Percentiles rank a stretch among this genome's conserved stretches.
phyloP scores from a whole-genome alignment of 768 basidiomycete species.

The Lentinula detonsa region DNA sequence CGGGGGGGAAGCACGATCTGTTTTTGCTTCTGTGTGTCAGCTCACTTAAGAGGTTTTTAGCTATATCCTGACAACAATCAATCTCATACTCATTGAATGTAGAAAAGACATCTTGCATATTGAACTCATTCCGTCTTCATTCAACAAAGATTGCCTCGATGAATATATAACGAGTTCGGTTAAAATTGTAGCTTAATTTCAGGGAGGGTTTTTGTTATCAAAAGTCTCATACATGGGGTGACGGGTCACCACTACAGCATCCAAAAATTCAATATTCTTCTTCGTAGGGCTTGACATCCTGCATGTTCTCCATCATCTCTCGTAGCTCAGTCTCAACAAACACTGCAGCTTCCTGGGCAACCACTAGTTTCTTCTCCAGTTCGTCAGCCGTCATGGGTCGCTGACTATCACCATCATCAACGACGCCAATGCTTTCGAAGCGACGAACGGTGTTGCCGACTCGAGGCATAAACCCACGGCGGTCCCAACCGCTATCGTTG shows the following conservation, averaged over 20 bases:
- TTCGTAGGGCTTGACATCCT: conserved; percentile 43
- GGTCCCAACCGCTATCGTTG: conserved; percentile 85
- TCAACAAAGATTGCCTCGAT: no score
- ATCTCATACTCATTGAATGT: not conserved
- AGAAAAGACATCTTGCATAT: not conserved
- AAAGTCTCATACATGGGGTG: no score
- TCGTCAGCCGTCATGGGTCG: conserved; percentile 62
- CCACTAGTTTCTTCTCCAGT: conserved; percentile 65
- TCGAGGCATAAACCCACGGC: conserved; percentile 61
- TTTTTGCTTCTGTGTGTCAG: not conserved
- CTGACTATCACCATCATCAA: conserved; percentile 39
- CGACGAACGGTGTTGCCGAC: conserved; percentile 58
- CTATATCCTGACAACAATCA: conserved; percentile 3
- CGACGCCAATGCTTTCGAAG: conserved; percentile 61
- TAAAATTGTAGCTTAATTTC: no score
- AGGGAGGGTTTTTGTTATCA: no score
- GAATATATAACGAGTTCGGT: no score
- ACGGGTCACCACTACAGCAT: no score
- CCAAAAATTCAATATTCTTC: conserved; percentile 14
- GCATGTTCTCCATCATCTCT: conserved; percentile 68
- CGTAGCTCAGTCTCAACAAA: conserved; percentile 71
- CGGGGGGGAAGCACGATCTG: not conserved
- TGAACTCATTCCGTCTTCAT: not conserved
- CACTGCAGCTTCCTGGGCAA: conserved; percentile 65
- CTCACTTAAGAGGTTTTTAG: not conserved